These are phyloP conservation scores for Amniculicola lignicola DNA, from an alignment of 495 filamentous ascomycete genomes.

Conservation along the genomic window DNA sequence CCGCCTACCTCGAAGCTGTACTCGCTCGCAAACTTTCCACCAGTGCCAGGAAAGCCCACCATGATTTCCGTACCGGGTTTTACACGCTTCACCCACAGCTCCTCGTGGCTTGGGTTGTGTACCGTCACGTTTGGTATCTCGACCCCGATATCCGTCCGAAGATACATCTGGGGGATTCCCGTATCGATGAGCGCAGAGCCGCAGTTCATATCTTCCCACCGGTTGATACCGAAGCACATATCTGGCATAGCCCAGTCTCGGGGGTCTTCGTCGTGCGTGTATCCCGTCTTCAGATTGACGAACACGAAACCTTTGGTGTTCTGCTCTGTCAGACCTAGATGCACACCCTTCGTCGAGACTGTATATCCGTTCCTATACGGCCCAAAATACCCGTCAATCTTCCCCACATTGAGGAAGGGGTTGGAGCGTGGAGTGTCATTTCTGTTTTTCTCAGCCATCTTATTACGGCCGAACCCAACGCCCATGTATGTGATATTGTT, in stretches of 20 bases:
- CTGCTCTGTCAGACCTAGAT: constrained; percentile 14
- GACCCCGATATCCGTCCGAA: constrained; percentile 2
- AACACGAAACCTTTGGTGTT: constrained; percentile 16
- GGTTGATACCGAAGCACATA: constrained; percentile 17
- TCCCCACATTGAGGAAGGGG: constrained; percentile 24
- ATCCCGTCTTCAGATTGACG: constrained; percentile 4
- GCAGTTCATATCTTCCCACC: not conserved
- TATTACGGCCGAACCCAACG: constrained; percentile 29
- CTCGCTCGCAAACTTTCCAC: constrained; percentile 6
- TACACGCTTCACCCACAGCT: no score
- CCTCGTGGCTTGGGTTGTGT: constrained; percentile 16
- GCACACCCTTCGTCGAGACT: constrained; percentile 14
- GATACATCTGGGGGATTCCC: constrained; percentile 26
- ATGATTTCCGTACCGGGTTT: constrained; percentile 3
- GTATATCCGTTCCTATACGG: constrained; percentile 7
- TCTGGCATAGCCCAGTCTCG: constrained; percentile 26
- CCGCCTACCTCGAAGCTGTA: constrained; percentile 20
- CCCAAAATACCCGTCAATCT: constrained; percentile 1
- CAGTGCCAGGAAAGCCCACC: constrained; percentile 11
- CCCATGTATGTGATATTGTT: constrained; percentile 29
- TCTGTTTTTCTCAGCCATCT: not conserved
- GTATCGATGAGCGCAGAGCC: constrained; percentile 21
- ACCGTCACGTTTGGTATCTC: constrained; percentile 18
- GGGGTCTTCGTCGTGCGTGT: constrained; percentile 8
- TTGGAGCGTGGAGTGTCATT: constrained; percentile 11